These are phyloP conservation scores for Candida chauliodis DNA, from an alignment of 805 yeast species.

Conservation along the genomic window DNA sequence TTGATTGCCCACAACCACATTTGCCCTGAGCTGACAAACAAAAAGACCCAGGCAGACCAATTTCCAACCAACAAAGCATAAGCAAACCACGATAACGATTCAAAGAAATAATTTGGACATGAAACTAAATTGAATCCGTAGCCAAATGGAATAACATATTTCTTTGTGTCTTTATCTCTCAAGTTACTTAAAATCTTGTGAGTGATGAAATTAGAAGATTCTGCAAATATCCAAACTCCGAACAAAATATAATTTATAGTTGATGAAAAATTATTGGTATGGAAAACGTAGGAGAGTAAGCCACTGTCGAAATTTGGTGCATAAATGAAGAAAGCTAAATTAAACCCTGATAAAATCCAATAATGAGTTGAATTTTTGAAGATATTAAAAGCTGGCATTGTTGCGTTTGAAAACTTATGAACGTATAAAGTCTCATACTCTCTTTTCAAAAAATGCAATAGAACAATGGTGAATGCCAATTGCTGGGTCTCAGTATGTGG, in stretches of 20 bases:
- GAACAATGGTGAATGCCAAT: conserved; percentile 50
- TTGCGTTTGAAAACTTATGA: conserved; percentile 80
- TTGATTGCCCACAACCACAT: conserved; percentile 92
- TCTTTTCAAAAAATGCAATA: conserved; percentile 81
- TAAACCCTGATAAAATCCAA: conserved; percentile 83
- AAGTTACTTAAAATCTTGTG: conserved; percentile 65
- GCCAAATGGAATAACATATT: conserved; percentile 73
- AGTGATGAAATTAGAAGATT: conserved; percentile 66
- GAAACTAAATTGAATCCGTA: conserved; percentile 78
- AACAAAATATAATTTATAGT: conserved; percentile 29
- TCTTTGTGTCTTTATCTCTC: conserved; percentile 50
- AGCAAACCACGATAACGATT: conserved; percentile 69
- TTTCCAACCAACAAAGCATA: conserved; percentile 73
- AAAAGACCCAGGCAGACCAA: conserved; percentile 71
- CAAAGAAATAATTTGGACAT: conserved; percentile 95
- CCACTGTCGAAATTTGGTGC: conserved; percentile 16
- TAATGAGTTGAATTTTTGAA: conserved; percentile 90
- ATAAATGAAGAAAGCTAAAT: conserved; percentile 49
- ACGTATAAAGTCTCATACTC: conserved; percentile 83
- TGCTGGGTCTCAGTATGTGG: conserved; percentile 51
- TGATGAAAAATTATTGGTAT: conserved; percentile 40
- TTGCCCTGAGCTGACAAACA: conserved; percentile 67
- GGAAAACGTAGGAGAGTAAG: conserved; percentile 33
- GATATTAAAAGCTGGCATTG: conserved; percentile 87
- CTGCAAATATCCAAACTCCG: conserved; percentile 54